Percentiles rank a stretch among this genome's conserved stretches.
Conservation (phyloP, 768 basidiomycete species). For the Lentinus brumalis region DNA sequence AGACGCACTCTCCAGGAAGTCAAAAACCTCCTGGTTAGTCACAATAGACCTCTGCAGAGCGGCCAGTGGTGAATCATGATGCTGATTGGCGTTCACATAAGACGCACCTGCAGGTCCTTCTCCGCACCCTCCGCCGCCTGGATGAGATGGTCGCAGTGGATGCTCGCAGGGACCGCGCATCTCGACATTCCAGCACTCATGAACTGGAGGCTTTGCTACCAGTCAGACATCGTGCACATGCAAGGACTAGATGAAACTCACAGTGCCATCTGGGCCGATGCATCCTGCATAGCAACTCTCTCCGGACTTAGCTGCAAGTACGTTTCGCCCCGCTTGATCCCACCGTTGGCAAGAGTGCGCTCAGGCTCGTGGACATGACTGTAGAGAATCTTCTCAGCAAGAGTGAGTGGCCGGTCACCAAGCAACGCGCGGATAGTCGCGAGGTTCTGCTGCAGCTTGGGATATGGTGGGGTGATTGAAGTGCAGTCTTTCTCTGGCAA, state of each 20-base stretch:
- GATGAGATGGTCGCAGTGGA: conserved; percentile 98
- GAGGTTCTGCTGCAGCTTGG: conserved; percentile 68
- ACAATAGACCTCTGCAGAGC: conserved; percentile 70
- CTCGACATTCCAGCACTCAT: conserved; percentile 91
- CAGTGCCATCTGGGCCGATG: conserved; percentile 90
- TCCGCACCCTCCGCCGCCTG: conserved; percentile 90
- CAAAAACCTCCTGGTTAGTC: conserved; percentile 94
- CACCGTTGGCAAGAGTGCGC: conserved; percentile 62
- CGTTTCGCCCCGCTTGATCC: conserved; percentile 78
- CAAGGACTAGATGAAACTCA: conserved; percentile 37
- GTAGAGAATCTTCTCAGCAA: conserved; percentile 98
- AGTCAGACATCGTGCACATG: background rate
- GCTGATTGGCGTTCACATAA: background rate
- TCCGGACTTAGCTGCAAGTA: conserved; percentile 92
- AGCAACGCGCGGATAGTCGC: conserved; percentile 68
- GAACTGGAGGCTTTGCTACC: conserved; percentile 75
- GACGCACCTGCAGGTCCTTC: conserved; percentile 73
- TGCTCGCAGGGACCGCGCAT: conserved; percentile 86
- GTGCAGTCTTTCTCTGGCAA: conserved; percentile 57
- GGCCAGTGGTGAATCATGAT: background rate
- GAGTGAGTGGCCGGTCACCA: conserved; percentile 74
- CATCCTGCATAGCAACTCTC: conserved; percentile 97
- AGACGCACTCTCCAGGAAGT: conserved; percentile 92
- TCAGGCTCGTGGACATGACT: conserved; percentile 85
- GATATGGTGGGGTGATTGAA: conserved; percentile 87